A percentile compares a stretch with the other conserved stretches of the same genome.
These are phyloP conservation scores for Astraeus odoratus DNA, from an alignment of 768 basidiomycete species.

Conservation along the genomic window DNA sequence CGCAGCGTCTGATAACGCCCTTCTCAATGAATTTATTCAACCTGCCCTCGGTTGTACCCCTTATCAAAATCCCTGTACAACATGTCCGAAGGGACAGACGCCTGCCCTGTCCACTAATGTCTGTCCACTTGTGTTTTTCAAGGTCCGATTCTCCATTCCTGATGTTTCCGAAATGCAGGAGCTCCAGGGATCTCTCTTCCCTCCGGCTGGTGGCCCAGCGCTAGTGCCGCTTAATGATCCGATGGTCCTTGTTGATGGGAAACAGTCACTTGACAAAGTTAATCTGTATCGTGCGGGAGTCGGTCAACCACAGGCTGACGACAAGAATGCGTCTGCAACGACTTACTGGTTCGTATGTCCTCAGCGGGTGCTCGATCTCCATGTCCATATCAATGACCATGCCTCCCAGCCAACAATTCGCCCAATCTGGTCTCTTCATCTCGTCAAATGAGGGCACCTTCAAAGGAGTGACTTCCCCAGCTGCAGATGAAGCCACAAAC, in stretches of 20 bases:
- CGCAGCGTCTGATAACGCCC: constrained; percentile 21
- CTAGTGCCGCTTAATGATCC: constrained; percentile 20
- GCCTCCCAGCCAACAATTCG: constrained; percentile 14
- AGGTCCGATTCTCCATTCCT: background rate
- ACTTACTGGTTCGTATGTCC: constrained; percentile 15
- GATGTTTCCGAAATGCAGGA: constrained; percentile 8
- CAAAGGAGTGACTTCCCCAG: constrained; percentile 14
- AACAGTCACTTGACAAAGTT: constrained; percentile 19
- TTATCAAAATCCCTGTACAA: constrained; percentile 21
- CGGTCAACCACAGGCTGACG: constrained; percentile 20
- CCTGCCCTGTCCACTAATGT: constrained; percentile 21
- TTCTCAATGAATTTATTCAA: constrained; percentile 19
- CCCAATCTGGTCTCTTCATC: constrained; percentile 19
- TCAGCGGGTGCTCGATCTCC: background rate
- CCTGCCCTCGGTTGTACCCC: constrained; percentile 19
- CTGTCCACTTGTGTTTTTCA: background rate
- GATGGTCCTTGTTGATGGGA: constrained; percentile 20
- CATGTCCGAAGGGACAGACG: constrained; percentile 13
- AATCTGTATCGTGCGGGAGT: constrained; percentile 22
- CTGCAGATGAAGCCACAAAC: constrained; percentile 14
- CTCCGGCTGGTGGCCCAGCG: constrained; percentile 19
- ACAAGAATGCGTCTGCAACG: constrained; percentile 14
- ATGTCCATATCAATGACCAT: background rate
- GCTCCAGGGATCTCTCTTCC: constrained; percentile 18
- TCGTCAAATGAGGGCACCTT: constrained; percentile 16